Evolutionary conservation across 345 rosid genomes (phyloP), one percentile per base, ranked within the genome.

Genomic region (Triadica sebifera): DNA sequence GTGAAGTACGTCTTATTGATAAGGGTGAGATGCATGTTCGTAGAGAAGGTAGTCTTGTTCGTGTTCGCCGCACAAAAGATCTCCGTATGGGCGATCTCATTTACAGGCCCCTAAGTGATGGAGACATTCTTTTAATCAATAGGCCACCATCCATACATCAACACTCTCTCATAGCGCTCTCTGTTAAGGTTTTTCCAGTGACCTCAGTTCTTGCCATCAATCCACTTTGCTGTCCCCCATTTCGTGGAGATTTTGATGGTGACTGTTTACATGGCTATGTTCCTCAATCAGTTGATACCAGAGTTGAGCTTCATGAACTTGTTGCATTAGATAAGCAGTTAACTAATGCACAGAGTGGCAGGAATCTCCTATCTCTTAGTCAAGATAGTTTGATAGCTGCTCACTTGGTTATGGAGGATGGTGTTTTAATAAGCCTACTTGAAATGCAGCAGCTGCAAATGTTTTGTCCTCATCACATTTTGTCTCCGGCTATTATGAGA

Each of bases 71-170:
- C 56, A 79, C 74, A 5, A 78, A 84, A n/a, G 90, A 93, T 4
- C 91, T 95, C 10, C 81, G 76, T 55, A 22, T 78, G 6, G 93
- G 96, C 4, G 99, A 95, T 61, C 81, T 74, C 11, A 84, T 95
- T 61, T 86, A 75, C 68, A 78, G 99, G 84, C 83, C 89, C 51
- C 80, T 95, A 51, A 81, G 29, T 46, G 90, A 93, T 66, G 99
- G 99, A 59, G 99, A 95, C 72, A 84, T 76, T 1, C 84, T 93
- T 55, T 67, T 95, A 76, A 87, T 95, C 76, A 93, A 93, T 75
- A 85, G 98, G 83, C 99, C 99, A 52, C 99, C 99, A 46, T 89
- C 99, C 1, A 93, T 91, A 63, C 99, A 95, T 79, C 93, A 88
- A 45, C 99, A 95, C 76, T 95, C 99, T 1, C 85, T 89, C 29